Conservation (phyloP, 768 basidiomycete species). For the Mrakia gelida region DNA sequence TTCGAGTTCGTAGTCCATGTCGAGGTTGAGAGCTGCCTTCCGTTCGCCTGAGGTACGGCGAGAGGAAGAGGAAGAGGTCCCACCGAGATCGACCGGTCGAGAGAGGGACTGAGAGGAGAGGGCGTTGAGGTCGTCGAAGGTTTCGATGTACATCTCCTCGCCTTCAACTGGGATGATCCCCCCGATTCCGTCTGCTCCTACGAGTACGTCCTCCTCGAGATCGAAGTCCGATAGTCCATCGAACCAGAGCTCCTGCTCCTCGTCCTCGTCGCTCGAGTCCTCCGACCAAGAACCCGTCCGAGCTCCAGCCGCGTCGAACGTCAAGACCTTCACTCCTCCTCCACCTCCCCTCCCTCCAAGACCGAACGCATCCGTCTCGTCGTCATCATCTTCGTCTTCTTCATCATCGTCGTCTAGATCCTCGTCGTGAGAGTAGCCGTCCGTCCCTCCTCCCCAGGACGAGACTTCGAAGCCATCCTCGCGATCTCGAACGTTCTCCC, state of each 20-base stretch:
- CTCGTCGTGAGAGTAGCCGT: conserved; percentile 10
- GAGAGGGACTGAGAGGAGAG: neutral
- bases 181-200: neutral
- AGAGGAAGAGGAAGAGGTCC: neutral
- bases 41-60: conserved; percentile 2
- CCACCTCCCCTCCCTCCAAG: neutral
- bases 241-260: conserved; percentile 31
- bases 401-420: conserved; percentile 17
- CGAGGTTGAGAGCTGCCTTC: neutral
- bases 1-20: conserved; percentile 8
- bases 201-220: conserved; percentile 18
- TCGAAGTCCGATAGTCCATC: conserved; percentile 20
- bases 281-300: conserved; percentile 23
- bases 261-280: conserved; percentile 33
- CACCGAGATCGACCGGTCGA: conserved; percentile 1
- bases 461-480: conserved; percentile 7
- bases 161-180: conserved; percentile 8
- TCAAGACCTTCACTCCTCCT: conserved; percentile 17
- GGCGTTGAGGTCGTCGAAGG: neutral
- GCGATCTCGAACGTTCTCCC: conserved; percentile 18
- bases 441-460: conserved; percentile 5
- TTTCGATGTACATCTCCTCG: conserved; percentile 1
- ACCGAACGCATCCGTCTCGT: conserved; percentile 8
- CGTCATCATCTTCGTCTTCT: conserved; percentile 23
- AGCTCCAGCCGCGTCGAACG: conserved; percentile 27